phyloP scores from a whole-genome alignment of 2,329 filamentous ascomycete species.

The Ceratocystis harringtonii region DNA sequence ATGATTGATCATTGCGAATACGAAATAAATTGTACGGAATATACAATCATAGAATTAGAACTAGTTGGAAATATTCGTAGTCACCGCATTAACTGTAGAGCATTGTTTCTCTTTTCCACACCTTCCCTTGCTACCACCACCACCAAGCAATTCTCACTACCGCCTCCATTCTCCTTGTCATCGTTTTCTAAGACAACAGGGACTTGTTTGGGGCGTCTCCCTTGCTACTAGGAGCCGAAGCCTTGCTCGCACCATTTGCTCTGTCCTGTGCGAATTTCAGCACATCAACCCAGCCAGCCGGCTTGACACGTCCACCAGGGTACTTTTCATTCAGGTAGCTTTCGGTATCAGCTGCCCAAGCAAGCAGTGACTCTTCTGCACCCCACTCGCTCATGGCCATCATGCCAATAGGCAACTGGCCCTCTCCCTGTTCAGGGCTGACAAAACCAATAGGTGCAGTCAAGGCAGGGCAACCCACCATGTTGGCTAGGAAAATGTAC shows the following conservation, averaged over 20 bases:
- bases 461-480: slow-evolving; percentile 62
- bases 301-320: slow-evolving; percentile 35
- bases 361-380: slow-evolving; percentile 45
- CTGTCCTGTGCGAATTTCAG: slow-evolving; percentile 25
- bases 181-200: slow-evolving; percentile 13
- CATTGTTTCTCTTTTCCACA: neutral
- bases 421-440: slow-evolving; percentile 39
- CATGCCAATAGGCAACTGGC: slow-evolving; percentile 44
- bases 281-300: slow-evolving; percentile 45
- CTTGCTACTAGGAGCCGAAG: neutral
- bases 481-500: slow-evolving; percentile 76
- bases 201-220: neutral
- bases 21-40: neutral
- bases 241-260: neutral
- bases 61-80: too few species aligned
- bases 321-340: slow-evolving; percentile 36
- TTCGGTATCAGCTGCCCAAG: slow-evolving; percentile 45
- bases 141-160: neutral
- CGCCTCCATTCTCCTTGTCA: neutral
- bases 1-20: neutral
- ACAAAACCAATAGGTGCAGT: slow-evolving; percentile 61
- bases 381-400: slow-evolving; percentile 55
- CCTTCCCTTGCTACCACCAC: neutral
- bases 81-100: too few species aligned
- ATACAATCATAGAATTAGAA: too few species aligned